phyloP scores from a whole-genome alignment of 208 protist species.

The Perkinsela sp. region DNA sequence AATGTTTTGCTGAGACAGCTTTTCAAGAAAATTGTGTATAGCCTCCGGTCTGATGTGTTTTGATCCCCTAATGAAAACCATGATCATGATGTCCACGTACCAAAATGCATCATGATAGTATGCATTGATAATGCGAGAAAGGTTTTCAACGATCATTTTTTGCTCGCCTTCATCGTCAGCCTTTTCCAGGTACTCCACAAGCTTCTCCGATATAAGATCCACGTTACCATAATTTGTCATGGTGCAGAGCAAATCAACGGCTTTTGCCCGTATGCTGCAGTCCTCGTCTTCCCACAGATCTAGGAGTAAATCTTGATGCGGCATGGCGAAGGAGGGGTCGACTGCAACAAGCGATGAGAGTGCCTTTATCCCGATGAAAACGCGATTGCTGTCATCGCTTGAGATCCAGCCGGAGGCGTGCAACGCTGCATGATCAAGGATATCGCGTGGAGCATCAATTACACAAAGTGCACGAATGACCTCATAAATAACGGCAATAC shows the following conservation, averaged over 20 bases:
- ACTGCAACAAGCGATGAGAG: constrained; percentile 64
- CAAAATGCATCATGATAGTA: constrained; percentile 17
- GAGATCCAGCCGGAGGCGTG: constrained; percentile 35
- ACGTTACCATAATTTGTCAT: constrained; percentile 80
- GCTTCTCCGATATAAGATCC: constrained; percentile 37
- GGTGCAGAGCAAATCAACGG: constrained; percentile 64
- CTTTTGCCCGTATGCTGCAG: constrained; percentile 73
- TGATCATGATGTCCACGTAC: constrained; percentile 72
- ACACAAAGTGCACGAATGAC: constrained; percentile 46
- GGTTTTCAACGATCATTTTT: constrained; percentile 27
- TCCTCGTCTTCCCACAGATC: constrained; percentile 70
- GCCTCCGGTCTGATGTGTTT: constrained; percentile 23
- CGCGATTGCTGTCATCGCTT: constrained; percentile 58
- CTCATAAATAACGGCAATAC: constrained; percentile 47
- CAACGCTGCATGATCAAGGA: constrained; percentile 45
- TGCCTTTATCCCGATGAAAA: constrained; percentile 73
- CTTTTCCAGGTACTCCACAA: constrained; percentile 40
- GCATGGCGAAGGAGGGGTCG: constrained; percentile 36
- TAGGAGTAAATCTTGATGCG: constrained; percentile 74
- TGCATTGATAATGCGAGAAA: constrained; percentile 51
- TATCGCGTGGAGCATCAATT: constrained; percentile 43
- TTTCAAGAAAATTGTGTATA: constrained; percentile 61
- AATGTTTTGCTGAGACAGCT: too few relatives aligned
- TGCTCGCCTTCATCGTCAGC: constrained; percentile 28
- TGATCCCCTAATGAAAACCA: constrained; percentile 32